Evolutionary conservation across 2,329 filamentous ascomycete genomes (phyloP).

Genomic region (Diplodia seriata): DNA sequence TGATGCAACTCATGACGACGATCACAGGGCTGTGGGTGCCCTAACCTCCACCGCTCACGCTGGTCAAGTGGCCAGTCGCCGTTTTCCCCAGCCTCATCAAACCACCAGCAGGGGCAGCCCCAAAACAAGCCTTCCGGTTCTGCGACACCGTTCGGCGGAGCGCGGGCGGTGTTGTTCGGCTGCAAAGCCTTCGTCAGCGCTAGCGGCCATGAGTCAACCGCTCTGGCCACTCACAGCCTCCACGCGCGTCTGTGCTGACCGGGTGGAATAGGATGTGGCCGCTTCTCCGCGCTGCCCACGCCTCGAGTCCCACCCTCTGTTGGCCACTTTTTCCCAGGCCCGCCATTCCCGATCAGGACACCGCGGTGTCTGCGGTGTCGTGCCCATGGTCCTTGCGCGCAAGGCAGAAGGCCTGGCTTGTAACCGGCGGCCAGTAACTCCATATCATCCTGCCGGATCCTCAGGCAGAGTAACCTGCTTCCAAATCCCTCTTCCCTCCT

Average conservation of each 20-base stretch:
- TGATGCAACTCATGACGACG: slow-evolving; percentile 4
- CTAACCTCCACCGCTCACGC: slow-evolving; percentile 17
- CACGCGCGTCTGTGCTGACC: background rate
- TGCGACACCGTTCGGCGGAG: slow-evolving; percentile 11
- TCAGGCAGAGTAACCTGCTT: slow-evolving; percentile 9
- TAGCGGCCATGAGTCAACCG: slow-evolving; percentile 11
- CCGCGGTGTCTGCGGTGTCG: slow-evolving; percentile 2
- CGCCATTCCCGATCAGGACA: background rate
- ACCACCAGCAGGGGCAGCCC: slow-evolving; percentile 9
- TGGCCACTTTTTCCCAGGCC: background rate
- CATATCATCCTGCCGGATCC: slow-evolving; percentile 26
- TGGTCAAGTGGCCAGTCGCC: background rate
- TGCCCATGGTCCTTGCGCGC: background rate
- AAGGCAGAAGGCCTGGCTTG: slow-evolving; percentile 16
- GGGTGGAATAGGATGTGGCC: background rate
- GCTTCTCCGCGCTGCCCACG: background rate
- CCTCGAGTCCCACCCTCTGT: background rate
- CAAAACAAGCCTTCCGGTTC: slow-evolving; percentile 11
- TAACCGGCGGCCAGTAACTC: slow-evolving; percentile 13
- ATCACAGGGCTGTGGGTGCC: slow-evolving; percentile 13
- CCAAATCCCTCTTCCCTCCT: background rate
- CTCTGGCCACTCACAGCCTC: background rate
- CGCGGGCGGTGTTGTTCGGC: slow-evolving; percentile 3
- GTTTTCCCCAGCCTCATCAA: slow-evolving; percentile 4
- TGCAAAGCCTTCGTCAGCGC: background rate